Percentiles rank a stretch among this genome's conserved stretches.
phyloP scores from a whole-genome alignment of 148 eudicot genomes.

The Limonium bicolor region DNA sequence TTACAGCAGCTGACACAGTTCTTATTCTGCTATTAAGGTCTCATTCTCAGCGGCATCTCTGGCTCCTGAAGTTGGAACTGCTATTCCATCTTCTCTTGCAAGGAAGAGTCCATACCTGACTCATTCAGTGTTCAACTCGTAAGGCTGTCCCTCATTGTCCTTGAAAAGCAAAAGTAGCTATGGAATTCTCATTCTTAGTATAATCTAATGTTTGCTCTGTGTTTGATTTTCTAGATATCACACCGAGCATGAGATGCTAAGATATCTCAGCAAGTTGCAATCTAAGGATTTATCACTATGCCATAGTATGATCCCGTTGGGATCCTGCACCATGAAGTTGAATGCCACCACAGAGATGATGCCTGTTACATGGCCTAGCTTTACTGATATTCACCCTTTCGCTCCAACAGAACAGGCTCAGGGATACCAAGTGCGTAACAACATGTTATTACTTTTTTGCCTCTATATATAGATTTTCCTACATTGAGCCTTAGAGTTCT shows the following conservation, averaged over 20 bases:
- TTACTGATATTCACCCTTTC: slow-evolving; percentile 76
- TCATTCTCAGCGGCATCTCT: slow-evolving; percentile 76
- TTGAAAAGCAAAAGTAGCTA: too few species aligned
- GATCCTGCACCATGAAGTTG: slow-evolving; percentile 98
- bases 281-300: slow-evolving; percentile 89
- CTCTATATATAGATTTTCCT: background rate
- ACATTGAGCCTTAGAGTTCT: background rate
- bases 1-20: background rate
- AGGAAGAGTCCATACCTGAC: slow-evolving; percentile 76
- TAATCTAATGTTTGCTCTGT: background rate
- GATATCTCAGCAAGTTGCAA: slow-evolving; percentile 67
- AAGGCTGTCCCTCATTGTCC: slow-evolving; percentile 17
- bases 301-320: slow-evolving; percentile 98
- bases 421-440: slow-evolving; percentile 63
- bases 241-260: slow-evolving; percentile 93
- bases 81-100: slow-evolving; percentile 65
- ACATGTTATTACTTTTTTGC: background rate
- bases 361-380: slow-evolving; percentile 91
- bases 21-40: slow-evolving; percentile 23
- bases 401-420: slow-evolving; percentile 80
- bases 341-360: slow-evolving; percentile 98
- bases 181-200: background rate
- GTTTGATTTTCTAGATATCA: slow-evolving; percentile 38
- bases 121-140: slow-evolving; percentile 83
- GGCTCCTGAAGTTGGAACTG: slow-evolving; percentile 60